Base-by-base conservation (phyloP, 2,329 filamentous ascomycete species). In the Stagonosporopsis tanaceti region DNA sequence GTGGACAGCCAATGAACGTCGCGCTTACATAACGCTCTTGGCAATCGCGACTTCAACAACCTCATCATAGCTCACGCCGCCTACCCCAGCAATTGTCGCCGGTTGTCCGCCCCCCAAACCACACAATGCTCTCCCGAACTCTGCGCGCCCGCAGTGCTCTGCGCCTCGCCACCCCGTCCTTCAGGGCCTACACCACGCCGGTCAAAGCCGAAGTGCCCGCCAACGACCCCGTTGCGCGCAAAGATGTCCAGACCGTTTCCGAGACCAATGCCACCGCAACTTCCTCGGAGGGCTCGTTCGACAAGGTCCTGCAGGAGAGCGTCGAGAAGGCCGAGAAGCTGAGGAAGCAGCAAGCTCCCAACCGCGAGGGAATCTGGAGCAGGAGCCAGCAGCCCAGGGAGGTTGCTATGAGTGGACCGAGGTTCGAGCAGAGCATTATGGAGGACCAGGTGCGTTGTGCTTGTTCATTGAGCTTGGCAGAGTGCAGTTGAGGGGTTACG, bases 341-440 rank as follows among this genome's bases (percentile, higher is more conserved):
- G 69, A 82, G 86, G 62, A 79, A 84, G 54, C 79, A 83, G 77
- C 95, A 99, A 82, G 92, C 94, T 30, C 95, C 95, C 22, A 99
- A 99, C 82, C 87, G 93, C 62, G 80, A 83, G 58, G 86, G 80
- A 6, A 85, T 92, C 59, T 99, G 95, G 95, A 92, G 92, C 60
- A 81, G 87, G 73, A 96, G 87, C 80, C 95, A 99, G 84, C 87
- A 87, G 78, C 87, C 92, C 37, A 85, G 94, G 70, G 85, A 87
- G 51, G 79, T 87, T 77, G 95, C 93, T 50, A 99, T 99, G 94
- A 87, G 88, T 39, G 95, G 95, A 39, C 95, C 95, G 64, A 85
- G 94, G 68, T 99, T 99, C 73, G 95, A 99, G 84, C 94, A 98
- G 87, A 98, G 92, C 32, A 92, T 96, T 72, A 94, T 98, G 80